Conservation (phyloP, 192 early-diverging fungal genomes). For the Backusella westeae region DNA sequence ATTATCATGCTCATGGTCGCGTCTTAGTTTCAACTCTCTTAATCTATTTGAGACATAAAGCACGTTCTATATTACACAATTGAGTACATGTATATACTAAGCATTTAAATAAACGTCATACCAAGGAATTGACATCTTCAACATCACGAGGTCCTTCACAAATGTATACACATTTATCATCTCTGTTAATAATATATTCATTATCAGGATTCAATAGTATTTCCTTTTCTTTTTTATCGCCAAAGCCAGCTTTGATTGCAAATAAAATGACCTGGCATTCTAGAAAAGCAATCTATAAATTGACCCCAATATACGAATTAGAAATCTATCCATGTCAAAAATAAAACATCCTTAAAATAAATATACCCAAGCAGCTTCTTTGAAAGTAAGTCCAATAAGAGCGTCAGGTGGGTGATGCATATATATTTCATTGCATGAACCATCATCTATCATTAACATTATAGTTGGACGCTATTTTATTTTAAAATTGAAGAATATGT, state of each 20-base stretch:
- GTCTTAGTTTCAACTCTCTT: background rate
- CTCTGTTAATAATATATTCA: conserved; percentile 39
- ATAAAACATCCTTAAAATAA: background rate
- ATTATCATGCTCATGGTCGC: background rate
- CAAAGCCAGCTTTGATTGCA: conserved; percentile 33
- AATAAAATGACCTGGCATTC: conserved; percentile 52
- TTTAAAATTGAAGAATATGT: background rate
- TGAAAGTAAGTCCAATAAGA: conserved; percentile 61
- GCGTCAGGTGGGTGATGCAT: conserved; percentile 44
- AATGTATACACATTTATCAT: conserved; percentile 55
- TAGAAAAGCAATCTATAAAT: conserved; percentile 40
- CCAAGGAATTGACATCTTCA: conserved; percentile 37
- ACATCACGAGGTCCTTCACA: conserved; percentile 49
- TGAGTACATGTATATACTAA: background rate
- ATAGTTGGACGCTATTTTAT: background rate
- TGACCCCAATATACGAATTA: background rate
- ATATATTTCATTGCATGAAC: conserved; percentile 65
- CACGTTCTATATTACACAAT: background rate
- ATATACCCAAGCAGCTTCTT: conserved; percentile 48
- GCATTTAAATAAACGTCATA: background rate
- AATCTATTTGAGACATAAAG: background rate
- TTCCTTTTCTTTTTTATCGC: conserved; percentile 29
- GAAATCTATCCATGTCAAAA: background rate
- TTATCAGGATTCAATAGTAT: conserved; percentile 63
- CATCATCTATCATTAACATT: conserved; percentile 43